Evolutionary conservation across 208 protist genomes (phyloP), one percentile per base, ranked within the genome.

Genomic region (Zelonia costaricensis): DNA sequence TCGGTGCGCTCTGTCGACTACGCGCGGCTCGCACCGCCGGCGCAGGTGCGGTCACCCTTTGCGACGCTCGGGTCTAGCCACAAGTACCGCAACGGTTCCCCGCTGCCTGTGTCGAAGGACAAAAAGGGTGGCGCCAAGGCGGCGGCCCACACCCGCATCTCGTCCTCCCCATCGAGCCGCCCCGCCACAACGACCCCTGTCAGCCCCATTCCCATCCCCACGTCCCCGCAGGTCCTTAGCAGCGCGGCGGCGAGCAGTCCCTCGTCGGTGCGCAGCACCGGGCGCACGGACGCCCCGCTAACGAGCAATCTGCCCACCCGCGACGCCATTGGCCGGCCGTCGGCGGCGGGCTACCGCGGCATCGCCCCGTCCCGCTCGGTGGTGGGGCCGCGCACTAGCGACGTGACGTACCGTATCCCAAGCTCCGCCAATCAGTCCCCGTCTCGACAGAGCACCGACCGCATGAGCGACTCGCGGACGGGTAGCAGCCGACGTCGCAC

Each of bases 71-170:
- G 78, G 8, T 91, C 88, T 15, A 85, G 73, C 27, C 78, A 88
- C 65, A 85, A 86, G 60, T 88, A 87, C 69, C 81, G 88, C 36
- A 94, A 91, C 40, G 88, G 88, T 1, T 94, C 88, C 2, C 88
- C 88, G n/a, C 74, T 91, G 33, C 88, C 88, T 12, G 38, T 76
- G 18, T 28, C 64, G 13, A 87, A 79, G 59, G 68, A 78, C 13
- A 71, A 75, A 36, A 80, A 78, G 49, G 63, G 57, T 28, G 69
- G 57, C n/a, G 15, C 22, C 13, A 62, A 54, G 27, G 62, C 61
- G 7, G 55, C 27, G 6, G 43, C 28, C 31, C 54, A 62, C 25
- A 64, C 62, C 5, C 44, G 64, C 10, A 62, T 74, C 20, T 13
- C 51, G 9, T 74, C 72, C 12, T 78, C 54, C 6, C 33, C 74